phyloP scores from a whole-genome alignment of 2,329 filamentous ascomycete genomes.

The Blastomyces parvus region DNA sequence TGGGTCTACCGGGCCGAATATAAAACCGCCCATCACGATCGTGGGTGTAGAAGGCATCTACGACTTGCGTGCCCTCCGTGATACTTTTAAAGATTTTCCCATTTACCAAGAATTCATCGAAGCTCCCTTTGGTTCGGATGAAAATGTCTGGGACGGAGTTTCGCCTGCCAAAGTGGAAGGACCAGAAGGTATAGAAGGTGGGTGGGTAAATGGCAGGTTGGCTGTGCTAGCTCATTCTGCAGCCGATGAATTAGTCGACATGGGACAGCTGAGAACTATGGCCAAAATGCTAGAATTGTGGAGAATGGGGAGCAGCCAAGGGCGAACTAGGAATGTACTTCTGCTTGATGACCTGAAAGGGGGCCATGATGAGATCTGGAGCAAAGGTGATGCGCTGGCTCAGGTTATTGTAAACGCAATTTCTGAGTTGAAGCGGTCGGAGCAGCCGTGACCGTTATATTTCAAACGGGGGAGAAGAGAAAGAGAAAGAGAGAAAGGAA shows the following conservation, averaged over 20 bases:
- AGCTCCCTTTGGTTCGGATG: conserved; percentile 35
- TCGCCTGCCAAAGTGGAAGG: conserved; percentile 31
- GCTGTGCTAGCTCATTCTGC: conserved; percentile 34
- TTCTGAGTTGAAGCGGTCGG: conserved; percentile 21
- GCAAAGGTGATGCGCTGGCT: conserved; percentile 32
- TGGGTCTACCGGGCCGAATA: conserved; percentile 10
- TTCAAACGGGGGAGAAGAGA: not conserved
- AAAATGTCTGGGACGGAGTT: conserved; percentile 30
- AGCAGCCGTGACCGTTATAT: not conserved
- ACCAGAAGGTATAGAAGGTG: conserved; percentile 23
- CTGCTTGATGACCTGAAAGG: conserved; percentile 30
- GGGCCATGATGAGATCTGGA: conserved; percentile 36
- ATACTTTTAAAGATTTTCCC: conserved; percentile 24
- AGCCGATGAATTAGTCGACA: conserved; percentile 36
- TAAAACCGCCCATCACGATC: conserved; percentile 29
- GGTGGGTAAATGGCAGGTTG: conserved; percentile 28
- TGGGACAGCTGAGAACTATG: conserved; percentile 34
- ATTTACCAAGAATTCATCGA: conserved; percentile 34
- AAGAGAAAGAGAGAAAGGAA: too few relatives aligned
- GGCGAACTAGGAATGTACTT: conserved; percentile 31
- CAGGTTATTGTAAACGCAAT: conserved; percentile 28
- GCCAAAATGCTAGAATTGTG: conserved; percentile 43
- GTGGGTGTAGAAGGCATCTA: conserved; percentile 39
- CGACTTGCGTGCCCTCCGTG: conserved; percentile 31
- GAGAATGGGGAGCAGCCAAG: conserved; percentile 37